Evolutionary conservation across 768 basidiomycete species (phyloP).

Genomic region (Terana coerulea): DNA sequence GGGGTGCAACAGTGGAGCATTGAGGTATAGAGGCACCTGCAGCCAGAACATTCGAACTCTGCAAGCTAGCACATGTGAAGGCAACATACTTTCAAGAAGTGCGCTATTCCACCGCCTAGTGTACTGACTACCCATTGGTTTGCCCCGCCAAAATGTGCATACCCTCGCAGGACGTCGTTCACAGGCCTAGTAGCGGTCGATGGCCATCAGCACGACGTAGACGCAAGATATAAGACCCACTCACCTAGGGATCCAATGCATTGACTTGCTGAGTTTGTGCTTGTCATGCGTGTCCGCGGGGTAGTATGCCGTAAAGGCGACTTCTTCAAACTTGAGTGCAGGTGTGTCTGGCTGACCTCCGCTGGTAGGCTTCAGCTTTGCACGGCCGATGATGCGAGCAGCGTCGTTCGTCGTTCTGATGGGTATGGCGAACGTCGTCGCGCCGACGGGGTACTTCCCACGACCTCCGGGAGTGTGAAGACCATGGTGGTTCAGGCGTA

Average conservation of each 20-base stretch:
- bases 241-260: conserved; percentile 58
- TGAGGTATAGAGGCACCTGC: conserved; percentile 17
- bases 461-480: conserved; percentile 40
- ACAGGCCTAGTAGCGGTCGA: conserved; percentile 12
- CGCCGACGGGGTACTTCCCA: conserved; percentile 56
- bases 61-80: background rate
- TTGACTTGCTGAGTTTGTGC: conserved; percentile 32
- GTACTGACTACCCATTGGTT: conserved; percentile 2
- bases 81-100: background rate
- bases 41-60: background rate
- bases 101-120: background rate
- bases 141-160: conserved; percentile 14
- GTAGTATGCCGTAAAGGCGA: conserved; percentile 64
- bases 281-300: conserved; percentile 41
- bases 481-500: conserved; percentile 34
- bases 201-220: background rate
- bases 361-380: conserved; percentile 31
- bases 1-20: conserved; percentile 17
- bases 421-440: conserved; percentile 51
- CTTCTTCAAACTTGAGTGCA: conserved; percentile 55
- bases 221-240: conserved; percentile 14
- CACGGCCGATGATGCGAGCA: conserved; percentile 35
- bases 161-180: conserved; percentile 13
- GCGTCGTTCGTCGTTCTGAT: conserved; percentile 27
- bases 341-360: conserved; percentile 26